A percentile compares a stretch with the other conserved stretches of the same genome.
Conservation (phyloP, 129 eudicot genomes). For the Flaveria linearis region DNA sequence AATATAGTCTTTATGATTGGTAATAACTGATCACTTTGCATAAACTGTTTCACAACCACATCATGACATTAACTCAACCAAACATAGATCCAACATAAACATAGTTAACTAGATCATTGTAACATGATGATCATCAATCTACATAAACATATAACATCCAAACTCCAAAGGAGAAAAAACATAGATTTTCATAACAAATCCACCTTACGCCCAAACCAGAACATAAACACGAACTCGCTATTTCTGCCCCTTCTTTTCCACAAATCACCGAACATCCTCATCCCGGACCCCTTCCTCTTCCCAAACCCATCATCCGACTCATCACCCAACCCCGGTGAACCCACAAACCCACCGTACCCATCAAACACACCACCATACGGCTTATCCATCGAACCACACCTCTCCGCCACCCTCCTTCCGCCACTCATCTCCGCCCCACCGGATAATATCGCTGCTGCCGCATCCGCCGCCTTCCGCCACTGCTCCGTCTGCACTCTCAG, state of each 20-base stretch:
- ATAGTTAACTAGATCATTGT: conserved; percentile 23
- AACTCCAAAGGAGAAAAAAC: conserved; percentile 14
- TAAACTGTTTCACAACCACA: not conserved
- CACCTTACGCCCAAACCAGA: not conserved
- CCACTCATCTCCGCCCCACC: conserved; percentile 41
- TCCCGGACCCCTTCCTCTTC: conserved; percentile 83
- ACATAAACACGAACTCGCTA: conserved; percentile 28
- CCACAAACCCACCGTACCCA: conserved; percentile 56
- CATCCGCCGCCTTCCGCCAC: conserved; percentile 22
- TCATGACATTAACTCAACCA: not conserved
- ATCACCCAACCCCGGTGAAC: conserved; percentile 60
- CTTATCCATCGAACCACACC: conserved; percentile 90
- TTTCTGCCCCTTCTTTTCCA: conserved; percentile 92
- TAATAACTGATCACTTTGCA: not conserved
- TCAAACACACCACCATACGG: conserved; percentile 56
- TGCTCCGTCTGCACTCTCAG: conserved; percentile 18
- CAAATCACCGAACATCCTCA: conserved; percentile 82
- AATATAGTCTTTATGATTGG: not conserved
- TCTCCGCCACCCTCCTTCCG: conserved; percentile 60
- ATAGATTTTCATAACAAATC: conserved; percentile 26
- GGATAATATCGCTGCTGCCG: conserved; percentile 2
- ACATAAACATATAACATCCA: conserved; percentile 30
- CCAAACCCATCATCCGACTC: conserved; percentile 56
- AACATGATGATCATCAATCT: conserved; percentile 38
- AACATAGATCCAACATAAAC: conserved; percentile 30